phyloP scores from a whole-genome alignment of 2,329 filamentous ascomycete genomes.

The Ophiosphaerella herpotricha region DNA sequence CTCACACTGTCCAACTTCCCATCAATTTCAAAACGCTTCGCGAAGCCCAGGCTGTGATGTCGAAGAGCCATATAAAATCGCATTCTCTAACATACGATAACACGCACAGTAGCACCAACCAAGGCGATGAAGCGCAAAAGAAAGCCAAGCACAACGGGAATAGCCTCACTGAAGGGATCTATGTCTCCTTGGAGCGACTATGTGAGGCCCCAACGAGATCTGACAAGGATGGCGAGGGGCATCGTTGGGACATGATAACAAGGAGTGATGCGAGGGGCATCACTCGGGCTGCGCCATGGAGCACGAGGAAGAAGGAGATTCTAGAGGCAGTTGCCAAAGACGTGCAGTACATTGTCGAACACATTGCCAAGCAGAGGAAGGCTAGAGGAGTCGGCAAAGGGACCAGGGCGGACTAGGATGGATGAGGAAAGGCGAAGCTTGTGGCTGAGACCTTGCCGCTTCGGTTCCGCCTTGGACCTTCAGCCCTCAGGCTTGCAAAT shows the following conservation, averaged over 20 bases:
- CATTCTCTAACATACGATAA: neutral
- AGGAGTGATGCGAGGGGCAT: constrained; percentile 70
- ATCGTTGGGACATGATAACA: constrained; percentile 79
- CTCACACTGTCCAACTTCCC: constrained; percentile 51
- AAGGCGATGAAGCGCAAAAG: constrained; percentile 8
- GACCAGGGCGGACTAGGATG: constrained; percentile 1
- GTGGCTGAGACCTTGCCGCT: constrained; percentile 27
- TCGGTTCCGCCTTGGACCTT: constrained; percentile 14
- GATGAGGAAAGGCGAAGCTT: constrained; percentile 12
- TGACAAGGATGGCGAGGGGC: neutral
- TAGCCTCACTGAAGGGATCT: constrained; percentile 61
- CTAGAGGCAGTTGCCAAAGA: constrained; percentile 22
- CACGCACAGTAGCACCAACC: neutral
- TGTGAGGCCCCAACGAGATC: constrained; percentile 2
- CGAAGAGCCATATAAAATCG: constrained; percentile 17
- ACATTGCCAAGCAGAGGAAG: constrained; percentile 17
- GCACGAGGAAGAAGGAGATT: constrained; percentile 14
- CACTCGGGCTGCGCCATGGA: constrained; percentile 58
- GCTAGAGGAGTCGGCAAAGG: neutral
- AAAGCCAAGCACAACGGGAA: constrained; percentile 48
- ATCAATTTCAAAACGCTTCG: constrained; percentile 57
- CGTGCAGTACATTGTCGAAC: constrained; percentile 20
- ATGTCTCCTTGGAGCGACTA: constrained; percentile 64
- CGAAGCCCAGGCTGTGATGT: constrained; percentile 10
- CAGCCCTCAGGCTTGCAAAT: constrained; percentile 36